Conservation (phyloP, 108 stramenopile genomes). For the Craspedostauros australis region DNA sequence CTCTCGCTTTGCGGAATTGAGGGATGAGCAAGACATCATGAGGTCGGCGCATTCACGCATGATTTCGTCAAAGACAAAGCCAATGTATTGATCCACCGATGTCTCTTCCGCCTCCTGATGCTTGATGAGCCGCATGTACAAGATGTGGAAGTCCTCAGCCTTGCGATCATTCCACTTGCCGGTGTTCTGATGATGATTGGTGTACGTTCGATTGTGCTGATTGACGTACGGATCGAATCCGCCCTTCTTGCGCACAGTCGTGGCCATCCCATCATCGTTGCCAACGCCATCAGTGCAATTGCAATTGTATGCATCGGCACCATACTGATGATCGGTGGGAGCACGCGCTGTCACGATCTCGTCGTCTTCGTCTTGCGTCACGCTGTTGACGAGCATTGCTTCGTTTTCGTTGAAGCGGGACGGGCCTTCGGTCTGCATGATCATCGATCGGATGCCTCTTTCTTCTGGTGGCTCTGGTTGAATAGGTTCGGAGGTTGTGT, state of each 20-base stretch:
- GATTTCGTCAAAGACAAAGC: too few relatives aligned
- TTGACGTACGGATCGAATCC: not conserved
- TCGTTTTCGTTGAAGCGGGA: not conserved
- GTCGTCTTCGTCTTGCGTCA: not conserved
- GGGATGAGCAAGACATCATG: not conserved
- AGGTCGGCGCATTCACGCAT: too few relatives aligned
- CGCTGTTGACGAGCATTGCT: not conserved
- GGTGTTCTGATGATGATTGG: too few relatives aligned
- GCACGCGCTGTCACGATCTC: not conserved
- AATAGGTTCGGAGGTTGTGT: not conserved
- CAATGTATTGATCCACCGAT: too few relatives aligned
- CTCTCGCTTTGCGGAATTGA: not conserved
- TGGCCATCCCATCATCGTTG: not conserved
- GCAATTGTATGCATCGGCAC: not conserved
- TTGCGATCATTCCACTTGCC: too few relatives aligned
- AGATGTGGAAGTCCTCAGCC: too few relatives aligned
- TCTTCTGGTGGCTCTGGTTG: not conserved
- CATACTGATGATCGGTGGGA: not conserved
- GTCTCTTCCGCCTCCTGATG: too few relatives aligned
- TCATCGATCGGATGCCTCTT: not conserved
- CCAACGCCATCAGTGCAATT: not conserved
- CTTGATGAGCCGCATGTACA: too few relatives aligned
- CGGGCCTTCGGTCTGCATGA: not conserved
- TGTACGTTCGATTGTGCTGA: too few relatives aligned
- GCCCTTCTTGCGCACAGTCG: not conserved